phyloP scores from a whole-genome alignment of 306 rosid genomes.

The Cucurbita maxima region DNA sequence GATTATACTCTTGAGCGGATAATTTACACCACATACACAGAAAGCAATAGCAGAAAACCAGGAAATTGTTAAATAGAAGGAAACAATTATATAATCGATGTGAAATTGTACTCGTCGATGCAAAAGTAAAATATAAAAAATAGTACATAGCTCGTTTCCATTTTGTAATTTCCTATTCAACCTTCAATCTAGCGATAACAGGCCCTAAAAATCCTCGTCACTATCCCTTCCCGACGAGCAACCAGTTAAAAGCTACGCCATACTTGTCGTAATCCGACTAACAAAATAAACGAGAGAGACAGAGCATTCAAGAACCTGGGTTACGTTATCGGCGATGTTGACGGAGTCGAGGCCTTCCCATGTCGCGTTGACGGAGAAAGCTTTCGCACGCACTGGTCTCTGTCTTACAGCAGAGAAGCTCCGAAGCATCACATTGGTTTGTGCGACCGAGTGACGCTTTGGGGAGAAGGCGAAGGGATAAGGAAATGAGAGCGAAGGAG shows the following conservation, averaged over 20 bases:
- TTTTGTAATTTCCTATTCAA: background rate
- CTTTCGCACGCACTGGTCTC: conserved; percentile 13
- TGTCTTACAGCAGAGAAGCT: background rate
- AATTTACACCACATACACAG: too few species aligned
- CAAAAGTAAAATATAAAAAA: too few species aligned
- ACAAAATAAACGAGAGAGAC: background rate
- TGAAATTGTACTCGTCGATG: too few species aligned
- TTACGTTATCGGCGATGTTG: conserved; percentile 85
- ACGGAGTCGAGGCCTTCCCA: conserved; percentile 53
- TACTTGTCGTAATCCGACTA: background rate
- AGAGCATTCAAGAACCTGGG: conserved; percentile 41
- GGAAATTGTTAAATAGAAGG: too few species aligned
- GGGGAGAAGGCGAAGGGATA: conserved; percentile 11
- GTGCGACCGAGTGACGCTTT: conserved; percentile 5
- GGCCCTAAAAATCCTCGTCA: background rate
- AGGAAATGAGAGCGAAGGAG: conserved; percentile 16
- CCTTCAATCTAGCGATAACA: background rate
- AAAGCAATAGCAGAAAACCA: too few species aligned
- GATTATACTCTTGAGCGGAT: too few species aligned
- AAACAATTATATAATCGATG: too few species aligned
- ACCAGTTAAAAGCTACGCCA: background rate
- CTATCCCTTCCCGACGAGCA: background rate
- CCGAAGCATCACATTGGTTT: conserved; percentile 10
- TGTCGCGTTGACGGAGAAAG: conserved; percentile 20
- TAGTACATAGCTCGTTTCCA: background rate